phyloP scores from a whole-genome alignment of 2,329 filamentous ascomycete species.

The Ampelomyces quisqualis region DNA sequence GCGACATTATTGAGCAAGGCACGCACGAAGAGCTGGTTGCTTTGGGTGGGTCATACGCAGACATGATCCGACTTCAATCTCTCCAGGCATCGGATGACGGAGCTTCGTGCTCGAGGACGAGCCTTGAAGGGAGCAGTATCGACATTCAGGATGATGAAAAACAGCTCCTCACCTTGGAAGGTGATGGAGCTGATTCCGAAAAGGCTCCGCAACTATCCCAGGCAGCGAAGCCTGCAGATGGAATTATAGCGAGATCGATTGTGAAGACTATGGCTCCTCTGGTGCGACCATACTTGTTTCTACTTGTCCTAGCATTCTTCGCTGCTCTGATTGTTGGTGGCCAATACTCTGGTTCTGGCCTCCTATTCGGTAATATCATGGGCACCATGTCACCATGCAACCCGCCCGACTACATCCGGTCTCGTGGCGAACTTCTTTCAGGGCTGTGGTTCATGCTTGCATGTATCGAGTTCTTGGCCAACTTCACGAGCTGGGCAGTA shows the following conservation, averaged over 20 bases:
- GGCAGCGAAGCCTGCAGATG: conserved; percentile 13
- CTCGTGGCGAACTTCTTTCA: conserved; percentile 55
- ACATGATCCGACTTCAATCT: conserved; percentile 53
- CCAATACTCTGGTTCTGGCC: conserved; percentile 58
- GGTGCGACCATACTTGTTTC: conserved; percentile 48
- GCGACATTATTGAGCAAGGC: conserved; percentile 41
- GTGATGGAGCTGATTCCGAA: conserved; percentile 5
- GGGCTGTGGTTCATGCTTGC: conserved; percentile 63
- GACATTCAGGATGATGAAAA: conserved; percentile 26
- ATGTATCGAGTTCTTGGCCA: conserved; percentile 61
- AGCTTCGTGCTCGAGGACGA: conserved; percentile 18
- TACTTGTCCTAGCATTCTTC: conserved; percentile 53
- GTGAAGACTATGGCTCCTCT: conserved; percentile 40
- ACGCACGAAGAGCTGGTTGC: conserved; percentile 38
- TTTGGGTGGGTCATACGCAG: conserved; percentile 49
- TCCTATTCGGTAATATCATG: conserved; percentile 63
- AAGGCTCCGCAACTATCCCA: conserved; percentile 1
- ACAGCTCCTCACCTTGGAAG: conserved; percentile 9
- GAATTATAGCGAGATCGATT: conserved; percentile 30
- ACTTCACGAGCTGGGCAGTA: conserved; percentile 59
- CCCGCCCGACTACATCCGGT: conserved; percentile 50
- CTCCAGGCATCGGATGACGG: conserved; percentile 45
- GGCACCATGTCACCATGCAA: conserved; percentile 59
- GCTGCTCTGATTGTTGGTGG: conserved; percentile 57
- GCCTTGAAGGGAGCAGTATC: conserved; percentile 22